Percentiles rank a stretch among this genome's conserved stretches.
phyloP scores from a whole-genome alignment of 805 yeast genomes.

The Huiozyma sinensis region DNA sequence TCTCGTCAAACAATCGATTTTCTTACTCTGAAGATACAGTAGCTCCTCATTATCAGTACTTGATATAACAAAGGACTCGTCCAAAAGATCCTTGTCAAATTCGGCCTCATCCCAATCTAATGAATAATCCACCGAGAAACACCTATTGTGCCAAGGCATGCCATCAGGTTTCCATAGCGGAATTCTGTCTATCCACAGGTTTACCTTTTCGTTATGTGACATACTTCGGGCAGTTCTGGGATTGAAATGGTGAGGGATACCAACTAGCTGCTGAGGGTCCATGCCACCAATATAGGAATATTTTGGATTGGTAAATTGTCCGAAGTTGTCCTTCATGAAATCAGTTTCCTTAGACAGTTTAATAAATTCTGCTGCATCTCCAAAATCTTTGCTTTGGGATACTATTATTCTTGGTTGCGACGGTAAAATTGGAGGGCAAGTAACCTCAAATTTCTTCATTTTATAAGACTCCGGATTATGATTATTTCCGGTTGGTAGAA shows the following conservation, averaged over 20 bases:
- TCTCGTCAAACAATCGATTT: constrained; percentile 15
- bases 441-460: too few species aligned
- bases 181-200: constrained; percentile 48
- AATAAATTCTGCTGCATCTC: too few species aligned
- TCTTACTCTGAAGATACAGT: constrained; percentile 16
- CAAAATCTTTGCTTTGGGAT: too few species aligned
- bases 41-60: constrained; percentile 12
- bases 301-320: too few species aligned
- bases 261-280: constrained; percentile 1
- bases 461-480: too few species aligned
- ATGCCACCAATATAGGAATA: neutral
- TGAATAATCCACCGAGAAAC: constrained; percentile 17
- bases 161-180: constrained; percentile 32
- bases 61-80: constrained; percentile 3
- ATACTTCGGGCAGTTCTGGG: constrained; percentile 55
- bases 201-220: constrained; percentile 57
- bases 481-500: too few species aligned
- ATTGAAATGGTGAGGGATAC: constrained; percentile 41
- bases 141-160: constrained; percentile 12
- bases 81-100: constrained; percentile 10
- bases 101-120: constrained; percentile 28
- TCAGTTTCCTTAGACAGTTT: too few species aligned
- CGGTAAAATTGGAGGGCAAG: too few species aligned
- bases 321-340: too few species aligned
- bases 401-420: too few species aligned